These are phyloP conservation scores for Penicillium canariense DNA, from an alignment of 495 filamentous ascomycete genomes.

Conservation along the genomic window DNA sequence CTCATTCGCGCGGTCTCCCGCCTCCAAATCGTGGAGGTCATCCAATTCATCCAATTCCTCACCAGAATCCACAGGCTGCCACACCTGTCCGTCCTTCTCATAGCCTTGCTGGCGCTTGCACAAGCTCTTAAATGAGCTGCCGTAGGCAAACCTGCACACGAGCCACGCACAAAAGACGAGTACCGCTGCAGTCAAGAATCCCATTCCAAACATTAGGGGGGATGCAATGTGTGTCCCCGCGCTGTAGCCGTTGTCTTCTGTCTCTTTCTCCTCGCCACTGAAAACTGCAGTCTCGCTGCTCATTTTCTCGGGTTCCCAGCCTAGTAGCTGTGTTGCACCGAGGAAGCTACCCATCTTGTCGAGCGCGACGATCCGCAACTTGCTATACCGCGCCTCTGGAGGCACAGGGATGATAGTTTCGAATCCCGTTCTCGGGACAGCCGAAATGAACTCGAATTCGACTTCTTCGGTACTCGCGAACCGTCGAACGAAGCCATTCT, in stretches of 20 bases:
- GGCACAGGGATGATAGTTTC: constrained; percentile 33
- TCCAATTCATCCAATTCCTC: constrained; percentile 16
- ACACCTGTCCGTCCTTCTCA: not conserved
- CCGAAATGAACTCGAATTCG: constrained; percentile 23
- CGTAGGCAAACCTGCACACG: not conserved
- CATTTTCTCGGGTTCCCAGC: constrained; percentile 18
- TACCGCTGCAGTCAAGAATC: constrained; percentile 8
- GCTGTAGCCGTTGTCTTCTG: not conserved
- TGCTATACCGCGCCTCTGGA: constrained; percentile 3
- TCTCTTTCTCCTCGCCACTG: not conserved
- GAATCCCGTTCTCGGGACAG: constrained; percentile 31
- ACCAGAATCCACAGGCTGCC: not conserved
- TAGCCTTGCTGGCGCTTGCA: not conserved
- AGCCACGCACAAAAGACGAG: constrained; percentile 12
- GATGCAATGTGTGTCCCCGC: not conserved
- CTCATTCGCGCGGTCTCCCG: constrained; percentile 1
- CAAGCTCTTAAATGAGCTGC: not conserved
- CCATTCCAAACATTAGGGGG: constrained; percentile 9
- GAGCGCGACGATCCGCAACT: constrained; percentile 17
- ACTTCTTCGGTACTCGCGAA: not conserved
- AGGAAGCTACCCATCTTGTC: constrained; percentile 7
- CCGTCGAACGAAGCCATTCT: not conserved
- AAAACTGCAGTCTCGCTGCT: constrained; percentile 6
- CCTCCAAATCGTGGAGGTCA: constrained; percentile 10
- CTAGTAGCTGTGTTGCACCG: constrained; percentile 1